Base-by-base conservation (phyloP, 2,329 filamentous ascomycete genomes). In the Onygenales sp. region DNA sequence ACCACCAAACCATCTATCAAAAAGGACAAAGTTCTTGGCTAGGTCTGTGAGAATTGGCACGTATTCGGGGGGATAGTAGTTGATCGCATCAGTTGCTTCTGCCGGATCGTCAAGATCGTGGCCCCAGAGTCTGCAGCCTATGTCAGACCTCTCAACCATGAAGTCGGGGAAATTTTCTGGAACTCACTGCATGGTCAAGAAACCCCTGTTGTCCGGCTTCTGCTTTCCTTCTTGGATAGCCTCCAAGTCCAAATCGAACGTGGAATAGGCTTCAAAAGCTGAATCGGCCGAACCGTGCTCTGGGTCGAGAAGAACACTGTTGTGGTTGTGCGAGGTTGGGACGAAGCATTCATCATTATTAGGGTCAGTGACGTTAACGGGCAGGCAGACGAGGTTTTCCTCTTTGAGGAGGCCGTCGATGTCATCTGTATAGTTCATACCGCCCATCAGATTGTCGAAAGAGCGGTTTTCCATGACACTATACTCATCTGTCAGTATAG, bases 1-100 rank as follows among this genome's bases (percentile, higher is more conserved):
- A 52, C 68, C 69, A 39, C 70, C 72, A 61, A 72, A 67, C 73
- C 72, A 75, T 62, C 71, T 65, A 65, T 75, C 74, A 52, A 75
- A 74, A 9, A 68, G 70, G 10, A 67, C 59, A 53, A 67, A 75
- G 56, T 74, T 69, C 52, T 75, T 64, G 33, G 66, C 65, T 54
- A 75, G 56, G 6, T 63, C 53, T 17, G 67, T 70, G 49, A 75
- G 63, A 49, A 74, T 67, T 1, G 71, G 72, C 2, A 74, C 66
- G 60, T 75, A 65, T 0, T 66, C 63, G 54, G 72, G 70, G 1
- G 69, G 69, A 56, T 75, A 75, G 56, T 74, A 75, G 63, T 72
- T 68, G 59, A 75, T 67, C 44, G 74, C 71, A 60, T 74, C 67
- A 44, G 55, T 53, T 9, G 64, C 62, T 13, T 69, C 65, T 3